phyloP scores from a whole-genome alignment of 331 rosid species.

The Malus hybrid region DNA sequence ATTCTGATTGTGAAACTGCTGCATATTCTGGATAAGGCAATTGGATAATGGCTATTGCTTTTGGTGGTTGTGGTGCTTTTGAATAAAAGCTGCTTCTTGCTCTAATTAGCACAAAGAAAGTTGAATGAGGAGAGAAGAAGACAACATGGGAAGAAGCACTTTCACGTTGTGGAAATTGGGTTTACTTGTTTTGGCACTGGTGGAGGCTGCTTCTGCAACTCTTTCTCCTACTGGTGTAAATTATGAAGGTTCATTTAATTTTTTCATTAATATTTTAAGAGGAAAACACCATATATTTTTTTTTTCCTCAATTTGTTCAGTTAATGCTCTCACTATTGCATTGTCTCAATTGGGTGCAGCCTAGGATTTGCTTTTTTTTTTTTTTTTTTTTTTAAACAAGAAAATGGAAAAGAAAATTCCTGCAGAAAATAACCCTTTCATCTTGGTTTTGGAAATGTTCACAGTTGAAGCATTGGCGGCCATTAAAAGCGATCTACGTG shows the following conservation, averaged over 20 bases:
- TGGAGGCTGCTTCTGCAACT: conserved; percentile 60
- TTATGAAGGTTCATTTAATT: conserved; percentile 75
- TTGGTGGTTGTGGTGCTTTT: conserved; percentile 35
- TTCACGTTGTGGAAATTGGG: conserved; percentile 37
- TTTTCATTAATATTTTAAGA: not conserved
- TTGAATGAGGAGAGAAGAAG: conserved; percentile 21
- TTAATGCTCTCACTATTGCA: conserved; percentile 1
- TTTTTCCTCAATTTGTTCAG: conserved; percentile 1
- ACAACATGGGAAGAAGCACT: conserved; percentile 33
- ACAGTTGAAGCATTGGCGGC: conserved; percentile 90
- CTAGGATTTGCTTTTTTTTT: not conserved
- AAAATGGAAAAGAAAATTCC: not conserved
- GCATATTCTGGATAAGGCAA: conserved; percentile 31
- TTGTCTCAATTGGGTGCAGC: not conserved
- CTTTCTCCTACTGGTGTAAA: conserved; percentile 96
- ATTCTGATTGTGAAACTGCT: conserved; percentile 35
- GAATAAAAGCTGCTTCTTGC: conserved; percentile 14
- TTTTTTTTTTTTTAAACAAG: not conserved
- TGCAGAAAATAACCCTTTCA: not conserved
- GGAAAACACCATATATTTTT: not conserved
- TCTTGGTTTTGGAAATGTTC: conserved; percentile 1
- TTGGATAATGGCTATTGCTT: conserved; percentile 35
- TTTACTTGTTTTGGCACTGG: conserved; percentile 44
- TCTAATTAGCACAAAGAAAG: conserved; percentile 18
- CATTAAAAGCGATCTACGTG: conserved; percentile 57